Evolutionary conservation across 2,329 filamentous ascomycete genomes (phyloP).

Genomic region (Cordyceps tenuipes): DNA sequence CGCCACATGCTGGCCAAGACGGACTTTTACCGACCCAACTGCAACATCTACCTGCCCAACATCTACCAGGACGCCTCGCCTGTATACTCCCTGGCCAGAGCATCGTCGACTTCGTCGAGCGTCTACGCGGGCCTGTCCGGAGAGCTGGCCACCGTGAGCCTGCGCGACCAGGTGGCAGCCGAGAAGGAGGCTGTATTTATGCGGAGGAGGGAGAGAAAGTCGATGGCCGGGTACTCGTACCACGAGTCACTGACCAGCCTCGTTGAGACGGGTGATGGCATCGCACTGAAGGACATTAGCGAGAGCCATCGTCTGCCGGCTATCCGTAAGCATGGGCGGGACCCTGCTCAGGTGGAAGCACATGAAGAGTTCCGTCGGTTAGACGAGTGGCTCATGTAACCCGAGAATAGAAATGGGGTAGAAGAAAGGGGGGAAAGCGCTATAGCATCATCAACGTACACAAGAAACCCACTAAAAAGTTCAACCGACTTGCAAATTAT

Average conservation of each 20-base stretch:
- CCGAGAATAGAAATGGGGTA: not conserved
- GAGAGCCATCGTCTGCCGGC: slow-evolving; percentile 6
- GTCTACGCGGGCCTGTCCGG: slow-evolving; percentile 36
- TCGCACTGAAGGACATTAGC: slow-evolving; percentile 1
- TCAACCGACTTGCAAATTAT: no score
- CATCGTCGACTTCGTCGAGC: slow-evolving; percentile 30
- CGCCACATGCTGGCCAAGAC: slow-evolving; percentile 33
- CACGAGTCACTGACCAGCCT: slow-evolving; percentile 6
- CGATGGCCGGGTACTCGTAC: slow-evolving; percentile 3
- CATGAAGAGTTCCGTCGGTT: not conserved
- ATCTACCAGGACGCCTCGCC: slow-evolving; percentile 15
- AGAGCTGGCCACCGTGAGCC: slow-evolving; percentile 29
- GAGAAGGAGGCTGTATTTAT: not conserved
- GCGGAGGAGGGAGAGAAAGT: not conserved
- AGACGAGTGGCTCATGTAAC: slow-evolving; percentile 7
- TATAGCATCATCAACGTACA: not conserved
- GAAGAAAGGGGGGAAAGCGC: not conserved
- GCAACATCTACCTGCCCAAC: slow-evolving; percentile 28
- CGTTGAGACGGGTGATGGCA: slow-evolving; percentile 10
- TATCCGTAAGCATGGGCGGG: slow-evolving; percentile 7
- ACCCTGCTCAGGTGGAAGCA: not conserved
- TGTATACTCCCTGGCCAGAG: slow-evolving; percentile 33
- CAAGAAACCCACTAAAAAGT: no score
- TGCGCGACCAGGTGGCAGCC: slow-evolving; percentile 5
- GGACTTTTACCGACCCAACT: slow-evolving; percentile 35